Percentiles rank a stretch among this genome's conserved stretches.
phyloP scores from a whole-genome alignment of 2,329 filamentous ascomycete genomes.

The Leptodontidium sp. region DNA sequence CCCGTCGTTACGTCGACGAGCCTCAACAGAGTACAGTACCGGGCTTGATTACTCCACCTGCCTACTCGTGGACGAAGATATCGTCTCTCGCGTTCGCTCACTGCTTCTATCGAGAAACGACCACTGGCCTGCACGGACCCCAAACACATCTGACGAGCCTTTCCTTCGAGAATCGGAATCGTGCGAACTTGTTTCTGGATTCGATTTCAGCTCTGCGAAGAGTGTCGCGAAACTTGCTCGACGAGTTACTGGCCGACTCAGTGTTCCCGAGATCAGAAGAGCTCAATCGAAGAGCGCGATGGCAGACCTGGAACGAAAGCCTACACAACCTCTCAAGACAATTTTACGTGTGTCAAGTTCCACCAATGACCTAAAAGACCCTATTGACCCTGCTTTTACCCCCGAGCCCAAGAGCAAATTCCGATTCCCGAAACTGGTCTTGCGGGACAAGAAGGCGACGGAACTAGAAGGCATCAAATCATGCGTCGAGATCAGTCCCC shows the following conservation, averaged over 20 bases:
- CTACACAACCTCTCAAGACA: conserved; percentile 4
- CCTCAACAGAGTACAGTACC: conserved; percentile 36
- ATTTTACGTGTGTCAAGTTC: conserved; percentile 20
- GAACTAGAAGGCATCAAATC: conserved; percentile 32
- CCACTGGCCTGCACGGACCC: conserved; percentile 40
- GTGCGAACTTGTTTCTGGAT: conserved; percentile 20
- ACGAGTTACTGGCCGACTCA: conserved; percentile 23
- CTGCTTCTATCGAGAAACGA: conserved; percentile 42
- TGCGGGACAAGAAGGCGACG: conserved; percentile 37
- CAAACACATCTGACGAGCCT: conserved; percentile 40
- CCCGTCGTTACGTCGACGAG: conserved; percentile 31
- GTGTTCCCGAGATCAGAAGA: conserved; percentile 19
- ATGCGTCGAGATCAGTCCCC: conserved; percentile 35
- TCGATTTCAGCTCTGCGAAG: conserved; percentile 39
- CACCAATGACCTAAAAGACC: conserved; percentile 24
- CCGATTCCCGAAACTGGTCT: conserved; percentile 38
- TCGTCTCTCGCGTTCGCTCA: conserved; percentile 42
- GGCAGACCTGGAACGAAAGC: conserved; percentile 19
- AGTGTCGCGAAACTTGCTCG: conserved; percentile 35
- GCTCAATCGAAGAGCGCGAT: conserved; percentile 8
- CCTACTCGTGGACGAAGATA: conserved; percentile 42
- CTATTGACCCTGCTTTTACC: conserved; percentile 16
- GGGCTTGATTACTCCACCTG: conserved; percentile 38
- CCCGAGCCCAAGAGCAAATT: conserved; percentile 34
- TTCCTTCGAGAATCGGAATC: conserved; percentile 21